These are phyloP conservation scores for Rhizopus delemar DNA, from an alignment of 371 early-diverging fungal genomes.

Conservation along the genomic window DNA sequence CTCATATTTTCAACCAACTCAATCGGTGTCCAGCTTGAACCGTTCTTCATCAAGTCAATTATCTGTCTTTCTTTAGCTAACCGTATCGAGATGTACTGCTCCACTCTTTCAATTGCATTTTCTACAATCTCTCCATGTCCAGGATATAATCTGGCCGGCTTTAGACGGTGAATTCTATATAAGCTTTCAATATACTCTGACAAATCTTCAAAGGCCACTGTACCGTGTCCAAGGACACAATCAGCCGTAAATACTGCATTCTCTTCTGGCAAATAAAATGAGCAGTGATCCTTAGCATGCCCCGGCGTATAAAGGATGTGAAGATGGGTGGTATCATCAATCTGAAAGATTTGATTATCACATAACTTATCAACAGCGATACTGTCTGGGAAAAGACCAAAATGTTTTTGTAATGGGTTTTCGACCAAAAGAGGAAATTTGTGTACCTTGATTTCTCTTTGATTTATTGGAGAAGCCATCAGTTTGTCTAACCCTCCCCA, in stretches of 20 bases:
- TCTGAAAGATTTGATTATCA: slow-evolving; percentile 53
- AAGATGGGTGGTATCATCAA: slow-evolving; percentile 47
- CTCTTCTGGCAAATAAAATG: slow-evolving; percentile 64
- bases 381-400: slow-evolving; percentile 32
- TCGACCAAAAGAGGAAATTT: slow-evolving; percentile 27
- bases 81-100: slow-evolving; percentile 23
- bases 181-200: slow-evolving; percentile 64
- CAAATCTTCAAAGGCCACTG: slow-evolving; percentile 71
- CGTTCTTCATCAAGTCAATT: slow-evolving; percentile 19
- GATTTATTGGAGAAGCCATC: slow-evolving; percentile 30
- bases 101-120: slow-evolving; percentile 26
- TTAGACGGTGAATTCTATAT: slow-evolving; percentile 37
- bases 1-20: slow-evolving; percentile 11
- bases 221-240: slow-evolving; percentile 73
- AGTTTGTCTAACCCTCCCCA: slow-evolving; percentile 68
- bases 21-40: background rate
- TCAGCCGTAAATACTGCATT: slow-evolving; percentile 72
- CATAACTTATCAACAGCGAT: slow-evolving; percentile 25
- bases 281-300: slow-evolving; percentile 70
- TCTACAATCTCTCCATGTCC: slow-evolving; percentile 65
- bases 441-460: slow-evolving; percentile 29
- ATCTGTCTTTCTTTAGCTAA: slow-evolving; percentile 33
- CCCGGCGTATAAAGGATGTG: slow-evolving; percentile 69
- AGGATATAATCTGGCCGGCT: slow-evolving; percentile 30
- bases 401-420: slow-evolving; percentile 6